Evolutionary conservation across 1,284 basidiomycete genomes (phyloP).

Genomic region (Trichosporon asahii): DNA sequence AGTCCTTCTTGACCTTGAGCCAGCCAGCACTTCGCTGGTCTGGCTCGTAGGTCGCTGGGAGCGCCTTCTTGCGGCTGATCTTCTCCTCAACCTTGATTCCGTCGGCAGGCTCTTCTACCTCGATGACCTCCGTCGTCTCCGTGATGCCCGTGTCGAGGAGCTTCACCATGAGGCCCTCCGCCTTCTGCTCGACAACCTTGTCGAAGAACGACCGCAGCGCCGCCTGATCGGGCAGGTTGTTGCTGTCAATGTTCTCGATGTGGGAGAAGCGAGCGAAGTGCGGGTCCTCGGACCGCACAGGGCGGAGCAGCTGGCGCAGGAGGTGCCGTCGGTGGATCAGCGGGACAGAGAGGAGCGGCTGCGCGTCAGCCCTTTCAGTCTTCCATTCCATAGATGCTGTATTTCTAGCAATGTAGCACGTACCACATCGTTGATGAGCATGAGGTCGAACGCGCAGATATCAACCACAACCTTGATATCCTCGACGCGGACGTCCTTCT

Average conservation of each 20-base stretch:
- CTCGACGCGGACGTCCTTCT: constrained; percentile 94
- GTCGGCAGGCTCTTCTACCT: constrained; percentile 59
- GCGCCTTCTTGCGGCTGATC: constrained; percentile 58
- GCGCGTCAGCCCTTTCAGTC: constrained; percentile 1
- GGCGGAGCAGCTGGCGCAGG: constrained; percentile 61
- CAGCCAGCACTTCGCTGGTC: constrained; percentile 61
- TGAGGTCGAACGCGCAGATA: constrained; percentile 90
- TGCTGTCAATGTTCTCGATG: constrained; percentile 71
- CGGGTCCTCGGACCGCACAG: constrained; percentile 54
- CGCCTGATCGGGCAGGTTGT: constrained; percentile 48
- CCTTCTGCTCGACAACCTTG: constrained; percentile 71
- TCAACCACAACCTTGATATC: constrained; percentile 95
- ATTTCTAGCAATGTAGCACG: constrained; percentile 30
- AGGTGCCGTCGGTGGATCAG: constrained; percentile 70
- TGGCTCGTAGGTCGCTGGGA: constrained; percentile 87
- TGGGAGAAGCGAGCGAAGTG: constrained; percentile 67
- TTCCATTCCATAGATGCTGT: neutral
- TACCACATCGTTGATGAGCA: constrained; percentile 91
- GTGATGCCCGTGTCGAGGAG: constrained; percentile 55
- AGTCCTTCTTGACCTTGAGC: constrained; percentile 75
- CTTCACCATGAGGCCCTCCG: constrained; percentile 93
- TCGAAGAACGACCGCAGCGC: constrained; percentile 75
- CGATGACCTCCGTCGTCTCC: constrained; percentile 31
- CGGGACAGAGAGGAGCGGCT: constrained; percentile 68
- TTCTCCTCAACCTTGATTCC: neutral